Evolutionary conservation across 768 basidiomycete genomes (phyloP).

Genomic region (Boletus rubropictus): DNA sequence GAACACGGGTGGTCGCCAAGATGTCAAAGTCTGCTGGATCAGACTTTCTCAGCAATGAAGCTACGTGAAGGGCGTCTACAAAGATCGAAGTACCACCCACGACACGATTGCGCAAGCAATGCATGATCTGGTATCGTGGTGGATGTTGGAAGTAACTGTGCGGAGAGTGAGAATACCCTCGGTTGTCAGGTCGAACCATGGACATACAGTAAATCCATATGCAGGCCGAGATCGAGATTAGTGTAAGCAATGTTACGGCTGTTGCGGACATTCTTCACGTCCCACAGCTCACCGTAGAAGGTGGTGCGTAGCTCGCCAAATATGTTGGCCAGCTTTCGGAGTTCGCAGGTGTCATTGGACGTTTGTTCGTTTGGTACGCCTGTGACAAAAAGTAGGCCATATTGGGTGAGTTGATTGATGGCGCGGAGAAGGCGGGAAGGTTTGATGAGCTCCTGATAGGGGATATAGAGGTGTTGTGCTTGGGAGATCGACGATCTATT

Average conservation of each 20-base stretch:
- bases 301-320: slow-evolving; percentile 80
- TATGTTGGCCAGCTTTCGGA: slow-evolving; percentile 53
- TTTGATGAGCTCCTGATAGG: slow-evolving; percentile 47
- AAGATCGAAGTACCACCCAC: slow-evolving; percentile 81
- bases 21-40: slow-evolving; percentile 50
- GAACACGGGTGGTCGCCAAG: slow-evolving; percentile 62
- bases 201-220: slow-evolving; percentile 87
- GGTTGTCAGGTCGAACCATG: neutral
- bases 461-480: slow-evolving; percentile 44
- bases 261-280: slow-evolving; percentile 69
- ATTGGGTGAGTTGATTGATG: slow-evolving; percentile 62
- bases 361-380: slow-evolving; percentile 65
- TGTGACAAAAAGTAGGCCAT: slow-evolving; percentile 69
- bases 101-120: slow-evolving; percentile 83
- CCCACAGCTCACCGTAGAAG: slow-evolving; percentile 88
- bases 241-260: slow-evolving; percentile 95
- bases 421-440: slow-evolving; percentile 46
- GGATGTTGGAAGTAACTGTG: slow-evolving; percentile 85
- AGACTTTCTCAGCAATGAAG: slow-evolving; percentile 42
- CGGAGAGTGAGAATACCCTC: slow-evolving; percentile 1
- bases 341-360: slow-evolving; percentile 55
- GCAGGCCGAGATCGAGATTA: slow-evolving; percentile 77
- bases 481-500: slow-evolving; percentile 33
- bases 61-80: slow-evolving; percentile 71
- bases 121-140: slow-evolving; percentile 87